Evolutionary conservation across 2,329 filamentous ascomycete genomes (phyloP), one percentile per base, ranked within the genome.

Genomic region (Stromatinia cepivora): DNA sequence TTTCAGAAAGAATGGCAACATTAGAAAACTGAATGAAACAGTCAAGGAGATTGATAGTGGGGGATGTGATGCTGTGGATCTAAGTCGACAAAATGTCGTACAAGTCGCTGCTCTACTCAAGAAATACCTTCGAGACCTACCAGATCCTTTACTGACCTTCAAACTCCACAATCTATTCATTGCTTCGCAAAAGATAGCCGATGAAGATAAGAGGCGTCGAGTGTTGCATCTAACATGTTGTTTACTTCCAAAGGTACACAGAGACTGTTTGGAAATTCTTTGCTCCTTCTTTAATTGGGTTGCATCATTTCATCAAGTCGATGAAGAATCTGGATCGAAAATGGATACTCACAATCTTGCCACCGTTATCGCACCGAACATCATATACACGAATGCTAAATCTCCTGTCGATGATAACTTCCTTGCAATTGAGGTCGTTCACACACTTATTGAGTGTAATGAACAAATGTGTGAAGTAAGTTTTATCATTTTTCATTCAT

Each of bases 271-370:
- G 80, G 95, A 99, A 81, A 93, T 99, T 54, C 81, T 99, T 1
- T 98, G 97, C 81, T 92, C 90, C 64, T 99, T 99, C 84, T 85
- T 99, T 59, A 97, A 97, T 77, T 99, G 95, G 94, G 93, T 94
- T 7, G 93, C 94, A 6, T 97, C 94, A 1, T 99, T 99, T 83
- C 94, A 96, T 72, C 94, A 97, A 77, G 90, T 99, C 20, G 95
- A 99, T 76, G 95, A 99, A 77, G 95, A 99, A 79, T 92, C 91
- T 31, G 95, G 95, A 36, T 97, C 94, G 75, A 97, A 98, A 84
- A 99, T 99, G 95, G 95, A 99, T 79, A 92, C 97, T 66, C 93
- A 97, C 82, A 99, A 99, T 77, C 86, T 99, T 72, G 93, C 95
- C 4, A 98, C 96, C 4, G 95, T 99, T 72, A 97, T 99, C 80